Evolutionary conservation across 805 yeast genomes (phyloP), one percentile per base, ranked within the genome.

Genomic region (Wickerhamomyces chambardii): DNA sequence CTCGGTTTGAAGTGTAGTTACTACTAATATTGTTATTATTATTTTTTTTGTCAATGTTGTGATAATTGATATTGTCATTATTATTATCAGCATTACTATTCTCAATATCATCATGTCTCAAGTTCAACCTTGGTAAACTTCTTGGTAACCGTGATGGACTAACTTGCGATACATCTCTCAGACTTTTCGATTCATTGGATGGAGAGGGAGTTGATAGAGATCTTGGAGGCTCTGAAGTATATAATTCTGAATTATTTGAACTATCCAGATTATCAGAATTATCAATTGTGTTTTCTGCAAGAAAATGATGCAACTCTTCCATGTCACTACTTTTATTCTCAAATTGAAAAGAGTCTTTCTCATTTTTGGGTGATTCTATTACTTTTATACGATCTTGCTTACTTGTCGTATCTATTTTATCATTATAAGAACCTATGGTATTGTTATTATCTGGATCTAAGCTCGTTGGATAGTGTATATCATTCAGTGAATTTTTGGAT

Each of bases 151-250:
- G 27, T 27, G 9, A 3, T 11, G 27, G 27, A 4, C 14, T n/a
- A 2, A 17, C 26, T 11, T 11, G 21, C 22, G n/a, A 6, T 28
- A 16, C 4, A 9, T 31, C 10, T 16, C 8, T 16, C 28, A 9
- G 7, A 24, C 17, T 24, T 15, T 32, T 16, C 10, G 10, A 5
- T 21, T 5, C 9, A 12, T 17, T 28, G n/a, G 22, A 36, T 15
- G 52, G 47, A 9, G 53, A 44, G 3, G 51, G 50, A 1, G 53
- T 47, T 6, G 55, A 50, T 29, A 42, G 41, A 3, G 35, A 53
- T 25, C 42, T 47, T 16, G 53, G 53, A 3, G 33, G 30, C 6
- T 28, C 29, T 6, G 9, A 15, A 8, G 18, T 15, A 5, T 6
- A 12, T 4, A 41, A 17, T 10, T 26, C 34, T 4, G 43, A 32